Base-by-base conservation (phyloP, 768 basidiomycete species). In the Russula olivacea region DNA sequence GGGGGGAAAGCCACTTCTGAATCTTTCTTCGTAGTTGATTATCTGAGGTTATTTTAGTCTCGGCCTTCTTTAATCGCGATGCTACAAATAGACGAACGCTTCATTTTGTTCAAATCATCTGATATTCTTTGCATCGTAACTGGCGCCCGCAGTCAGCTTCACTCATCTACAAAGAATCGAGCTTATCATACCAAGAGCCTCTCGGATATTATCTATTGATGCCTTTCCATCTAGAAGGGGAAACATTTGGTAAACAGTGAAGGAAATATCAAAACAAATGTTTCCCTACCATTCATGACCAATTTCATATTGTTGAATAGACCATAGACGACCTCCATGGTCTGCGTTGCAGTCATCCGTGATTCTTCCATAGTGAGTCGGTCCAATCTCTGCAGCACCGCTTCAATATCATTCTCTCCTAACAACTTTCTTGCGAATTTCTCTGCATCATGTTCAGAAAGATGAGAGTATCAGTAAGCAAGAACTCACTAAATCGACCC, bases 241-340 rank as follows among this genome's bases (percentile, higher is more conserved):
- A 36, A 38, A n/a, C 17, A 4, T 21, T 58, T 0, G 19, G 34
- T 17, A 6, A 4, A 36, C 14, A 6, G 23, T 15, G 32, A 36
- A 11, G 9, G 34, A n/a, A 36, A 25, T 4, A 23, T 36, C 21
- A 6, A 9, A 36, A 34, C 8, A 25, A 36, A 51, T 19, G 1
- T 12, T 40, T 23, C 11, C 58, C 6, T 41, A 40, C 58, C 58
- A 2, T 59, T 19, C 48, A 58, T 40, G 5, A 58, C 48, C 36
- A 19, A 19, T 25, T 58, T 50, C 49, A 59, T 40, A 19, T 59
- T 59, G 17, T 51, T 60, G 41, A 60, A 34, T 4, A 61, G 30
- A 47, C 59, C 59, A 36, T 48, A 19, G 21, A 61, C 52, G 14
- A 53, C 59, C 6, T 61, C 52, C 51, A 45, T 45, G 2, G 59